Conservation (phyloP, 1,284 basidiomycete genomes). For the Moesziomyces antarcticus region DNA sequence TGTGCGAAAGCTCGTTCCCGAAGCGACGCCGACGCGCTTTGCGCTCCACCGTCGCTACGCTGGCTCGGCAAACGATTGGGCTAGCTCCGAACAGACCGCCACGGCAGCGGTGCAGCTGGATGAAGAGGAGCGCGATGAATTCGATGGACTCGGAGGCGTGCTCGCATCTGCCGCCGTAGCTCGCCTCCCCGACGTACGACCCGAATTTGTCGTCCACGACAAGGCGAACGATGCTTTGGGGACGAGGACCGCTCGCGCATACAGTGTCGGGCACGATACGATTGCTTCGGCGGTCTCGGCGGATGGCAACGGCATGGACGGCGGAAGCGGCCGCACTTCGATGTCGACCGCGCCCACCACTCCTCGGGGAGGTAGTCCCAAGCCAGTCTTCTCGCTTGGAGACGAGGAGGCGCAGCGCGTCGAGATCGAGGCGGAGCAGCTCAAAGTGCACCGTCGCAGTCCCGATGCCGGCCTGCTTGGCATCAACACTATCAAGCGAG, state of each 20-base stretch:
- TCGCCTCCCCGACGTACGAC: constrained; percentile 19
- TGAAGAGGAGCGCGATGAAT: constrained; percentile 65
- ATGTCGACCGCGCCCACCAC: constrained; percentile 34
- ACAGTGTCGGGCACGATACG: constrained; percentile 25
- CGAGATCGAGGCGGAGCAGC: constrained; percentile 33
- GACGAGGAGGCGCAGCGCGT: constrained; percentile 41
- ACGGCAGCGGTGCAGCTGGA: constrained; percentile 53
- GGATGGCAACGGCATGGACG: background rate
- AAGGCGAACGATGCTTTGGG: background rate
- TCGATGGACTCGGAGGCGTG: constrained; percentile 66
- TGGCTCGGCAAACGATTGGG: constrained; percentile 3
- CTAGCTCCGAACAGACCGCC: background rate
- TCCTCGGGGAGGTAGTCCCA: constrained; percentile 14
- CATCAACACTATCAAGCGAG: constrained; percentile 10
- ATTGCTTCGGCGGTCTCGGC: constrained; percentile 3
- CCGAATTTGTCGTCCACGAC: constrained; percentile 19
- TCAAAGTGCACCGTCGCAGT: constrained; percentile 9
- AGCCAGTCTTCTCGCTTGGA: constrained; percentile 25
- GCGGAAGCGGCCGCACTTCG: constrained; percentile 14
- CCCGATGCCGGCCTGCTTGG: constrained; percentile 3
- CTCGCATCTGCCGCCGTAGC: constrained; percentile 39
- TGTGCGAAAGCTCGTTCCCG: constrained; percentile 69
- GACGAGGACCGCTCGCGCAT: background rate
- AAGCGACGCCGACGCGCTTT: constrained; percentile 68
- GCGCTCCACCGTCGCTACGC: constrained; percentile 62